phyloP scores from a whole-genome alignment of 352 stramenopile genomes.

The Blastocystis sp. region DNA sequence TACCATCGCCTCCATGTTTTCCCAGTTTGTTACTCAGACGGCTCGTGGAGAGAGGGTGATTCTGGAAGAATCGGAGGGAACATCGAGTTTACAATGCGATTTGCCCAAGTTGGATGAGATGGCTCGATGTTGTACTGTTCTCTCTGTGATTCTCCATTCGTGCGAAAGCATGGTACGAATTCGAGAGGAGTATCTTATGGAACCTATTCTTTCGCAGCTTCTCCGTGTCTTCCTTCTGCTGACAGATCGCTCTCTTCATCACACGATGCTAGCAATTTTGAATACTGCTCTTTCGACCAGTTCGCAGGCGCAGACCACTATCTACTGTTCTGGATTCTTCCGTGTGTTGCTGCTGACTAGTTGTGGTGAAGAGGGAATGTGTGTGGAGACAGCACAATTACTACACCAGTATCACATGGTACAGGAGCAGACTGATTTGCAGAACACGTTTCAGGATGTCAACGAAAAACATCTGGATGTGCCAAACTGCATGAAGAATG shows the following conservation, averaged over 20 bases:
- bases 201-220: background rate
- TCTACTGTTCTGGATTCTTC: slow-evolving; percentile 40
- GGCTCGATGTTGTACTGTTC: background rate
- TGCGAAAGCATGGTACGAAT: background rate
- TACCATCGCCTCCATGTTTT: background rate
- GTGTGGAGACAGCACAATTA: background rate
- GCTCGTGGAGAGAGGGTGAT: background rate
- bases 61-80: background rate
- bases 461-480: background rate
- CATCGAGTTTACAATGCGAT: background rate
- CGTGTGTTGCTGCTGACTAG: background rate
- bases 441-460: background rate
- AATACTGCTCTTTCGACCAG: background rate
- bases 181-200: background rate
- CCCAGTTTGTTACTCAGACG: background rate
- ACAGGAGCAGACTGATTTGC: background rate
- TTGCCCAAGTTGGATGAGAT: background rate
- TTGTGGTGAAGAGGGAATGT: background rate
- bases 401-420: background rate
- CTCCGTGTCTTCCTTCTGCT: background rate
- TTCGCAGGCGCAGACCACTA: background rate
- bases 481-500: background rate
- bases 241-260: too few species aligned
- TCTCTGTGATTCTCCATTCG: background rate
- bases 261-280: background rate